Percentiles rank a stretch among this genome's conserved stretches.
These are phyloP conservation scores for Bipolaris zeicola DNA, from an alignment of 2,329 filamentous ascomycete species.

Conservation along the genomic window DNA sequence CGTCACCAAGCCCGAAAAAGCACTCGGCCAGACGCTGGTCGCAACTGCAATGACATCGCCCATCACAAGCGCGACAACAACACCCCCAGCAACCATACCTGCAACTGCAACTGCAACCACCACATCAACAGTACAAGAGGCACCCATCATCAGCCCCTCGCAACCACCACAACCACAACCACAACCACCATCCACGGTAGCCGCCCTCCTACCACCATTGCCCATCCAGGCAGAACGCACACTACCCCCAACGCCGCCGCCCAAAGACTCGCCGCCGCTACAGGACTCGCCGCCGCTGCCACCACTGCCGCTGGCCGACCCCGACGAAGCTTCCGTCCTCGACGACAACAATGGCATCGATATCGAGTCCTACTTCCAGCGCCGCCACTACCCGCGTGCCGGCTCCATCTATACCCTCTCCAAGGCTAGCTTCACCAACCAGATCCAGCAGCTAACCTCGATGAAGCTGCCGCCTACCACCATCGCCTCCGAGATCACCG, in stretches of 20 bases:
- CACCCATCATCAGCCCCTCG: background rate
- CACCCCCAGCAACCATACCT: slow-evolving; percentile 38
- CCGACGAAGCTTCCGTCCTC: slow-evolving; percentile 39
- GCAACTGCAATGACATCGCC: slow-evolving; percentile 46
- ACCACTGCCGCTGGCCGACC: slow-evolving; percentile 47
- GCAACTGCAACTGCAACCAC: slow-evolving; percentile 19
- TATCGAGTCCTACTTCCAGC: slow-evolving; percentile 68
- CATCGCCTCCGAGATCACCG: slow-evolving; percentile 79
- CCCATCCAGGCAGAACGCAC: slow-evolving; percentile 2
- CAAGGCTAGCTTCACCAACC: slow-evolving; percentile 87
- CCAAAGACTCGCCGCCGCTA: slow-evolving; percentile 15
- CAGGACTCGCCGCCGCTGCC: slow-evolving; percentile 20
- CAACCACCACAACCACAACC: slow-evolving; percentile 38
- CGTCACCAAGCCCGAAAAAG: slow-evolving; percentile 66
- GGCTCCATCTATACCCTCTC: slow-evolving; percentile 95
- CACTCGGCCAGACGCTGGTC: slow-evolving; percentile 49
- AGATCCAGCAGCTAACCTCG: slow-evolving; percentile 89
- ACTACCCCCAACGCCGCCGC: slow-evolving; percentile 9
- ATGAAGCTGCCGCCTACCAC: slow-evolving; percentile 87
- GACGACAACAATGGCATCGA: slow-evolving; percentile 52
- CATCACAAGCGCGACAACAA: slow-evolving; percentile 45
- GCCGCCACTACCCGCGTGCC: slow-evolving; percentile 63
- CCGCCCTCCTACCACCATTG: background rate
- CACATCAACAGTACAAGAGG: slow-evolving; percentile 36
- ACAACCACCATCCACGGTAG: slow-evolving; percentile 19